phyloP scores from a whole-genome alignment of 2,329 filamentous ascomycete genomes.

The Fusarium sp. region DNA sequence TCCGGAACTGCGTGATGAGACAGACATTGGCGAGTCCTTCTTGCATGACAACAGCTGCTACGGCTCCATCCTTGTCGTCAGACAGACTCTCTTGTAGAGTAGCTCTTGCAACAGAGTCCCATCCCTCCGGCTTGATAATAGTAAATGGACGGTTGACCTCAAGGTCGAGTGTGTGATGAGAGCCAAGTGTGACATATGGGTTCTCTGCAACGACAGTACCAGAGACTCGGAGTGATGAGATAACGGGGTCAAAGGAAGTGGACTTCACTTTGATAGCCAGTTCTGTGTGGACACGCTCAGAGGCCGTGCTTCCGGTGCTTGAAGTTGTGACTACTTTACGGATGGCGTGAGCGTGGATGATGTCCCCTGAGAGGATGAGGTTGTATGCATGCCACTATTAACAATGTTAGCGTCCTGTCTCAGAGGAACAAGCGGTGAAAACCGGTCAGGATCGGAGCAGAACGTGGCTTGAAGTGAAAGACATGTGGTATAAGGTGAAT shows the following conservation, averaged over 20 bases:
- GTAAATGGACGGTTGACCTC: conserved; percentile 91
- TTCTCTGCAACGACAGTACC: conserved; percentile 68
- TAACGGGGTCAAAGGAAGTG: conserved; percentile 69
- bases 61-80: conserved; percentile 82
- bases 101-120: conserved; percentile 89
- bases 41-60: conserved; percentile 94
- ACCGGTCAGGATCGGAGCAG: conserved; percentile 11
- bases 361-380: conserved; percentile 67
- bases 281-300: conserved; percentile 68
- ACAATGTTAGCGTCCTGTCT: conserved; percentile 34
- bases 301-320: conserved; percentile 64
- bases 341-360: conserved; percentile 67
- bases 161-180: conserved; percentile 78
- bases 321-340: conserved; percentile 66
- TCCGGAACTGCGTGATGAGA: conserved; percentile 84
- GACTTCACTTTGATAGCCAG: conserved; percentile 69
- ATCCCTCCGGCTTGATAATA: conserved; percentile 83
- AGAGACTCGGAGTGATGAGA: conserved; percentile 68
- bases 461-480: conserved; percentile 24
- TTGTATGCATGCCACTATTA: conserved; percentile 72
- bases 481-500: conserved; percentile 20
- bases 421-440: conserved; percentile 22
- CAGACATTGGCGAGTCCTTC: conserved; percentile 88
- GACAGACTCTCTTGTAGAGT: conserved; percentile 84
- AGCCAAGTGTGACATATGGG: conserved; percentile 64